Evolutionary conservation across 208 protist species (phyloP), one percentile per base, ranked within the genome.

Genomic region (Tetramitus jugosus): DNA sequence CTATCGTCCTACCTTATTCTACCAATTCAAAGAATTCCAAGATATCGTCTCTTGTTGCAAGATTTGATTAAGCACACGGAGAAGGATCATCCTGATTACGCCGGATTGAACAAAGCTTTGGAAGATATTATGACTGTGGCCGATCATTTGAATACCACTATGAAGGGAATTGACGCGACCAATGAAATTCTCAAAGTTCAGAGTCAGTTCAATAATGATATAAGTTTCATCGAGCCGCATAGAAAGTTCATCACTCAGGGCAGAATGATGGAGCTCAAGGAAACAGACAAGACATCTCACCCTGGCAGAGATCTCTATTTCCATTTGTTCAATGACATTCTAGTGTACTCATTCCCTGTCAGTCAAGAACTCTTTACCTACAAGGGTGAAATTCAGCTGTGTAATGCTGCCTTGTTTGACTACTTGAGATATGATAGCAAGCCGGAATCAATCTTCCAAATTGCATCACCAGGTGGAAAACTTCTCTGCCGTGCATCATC

Each of bases 271-370:
- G 64, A 71, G n/a, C 10, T 71, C 31, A 20, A n/a, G 20, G 17
- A 31, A 62, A 31, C 8, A 62, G 3, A 35, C 26, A 1, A 6
- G 14, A 8, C 20, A 69, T n/a, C 33, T 71, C 33, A 45, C 10
- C 4, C 20, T 35, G 23, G 33, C 23, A 71, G 17, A 8, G 33
- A 14, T 29, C 13, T 46, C n/a, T 49, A 71, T 33, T 7, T 71
- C 23, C 64, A 71, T 71, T 49, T 71, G 33, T 71, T 71, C 23
- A 71, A 71, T 46, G 64, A 71, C 14, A 71, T 71, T n/a, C 4
- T 71, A 33, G 7, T 71, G 2, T 49, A 35, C 7, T 71, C 64
- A n/a, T n/a, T n/a, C n/a, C 10, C 20, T 17, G 23, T 33, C 10
- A 13, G 10, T 49, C 39, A 14, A 31, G 35, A 49, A n/a, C 33